A percentile compares a stretch with the other conserved stretches of the same genome.
Evolutionary conservation across 2,329 filamentous ascomycete genomes (phyloP).

Genomic region (Colletotrichum camelliae): DNA sequence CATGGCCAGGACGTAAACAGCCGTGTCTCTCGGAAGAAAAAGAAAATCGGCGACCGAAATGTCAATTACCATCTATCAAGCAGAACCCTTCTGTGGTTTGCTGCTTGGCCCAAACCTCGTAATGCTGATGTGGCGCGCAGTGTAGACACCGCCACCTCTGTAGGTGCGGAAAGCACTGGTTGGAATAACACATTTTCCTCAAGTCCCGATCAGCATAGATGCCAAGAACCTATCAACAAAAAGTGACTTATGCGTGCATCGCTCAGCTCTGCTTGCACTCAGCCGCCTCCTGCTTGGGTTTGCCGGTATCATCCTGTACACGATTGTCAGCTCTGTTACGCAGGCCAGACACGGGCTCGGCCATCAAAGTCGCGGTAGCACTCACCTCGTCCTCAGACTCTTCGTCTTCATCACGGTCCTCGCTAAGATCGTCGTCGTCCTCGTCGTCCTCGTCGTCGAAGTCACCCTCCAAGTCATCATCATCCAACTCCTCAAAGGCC

Average conservation of each 20-base stretch:
- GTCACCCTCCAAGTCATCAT: slow-evolving; percentile 80
- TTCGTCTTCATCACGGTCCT: slow-evolving; percentile 83
- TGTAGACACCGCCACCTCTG: background rate
- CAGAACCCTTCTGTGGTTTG: background rate
- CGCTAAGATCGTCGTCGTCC: slow-evolving; percentile 85
- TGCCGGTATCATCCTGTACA: slow-evolving; percentile 78
- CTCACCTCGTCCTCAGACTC: slow-evolving; percentile 80
- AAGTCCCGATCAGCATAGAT: background rate
- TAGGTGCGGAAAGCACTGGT: background rate
- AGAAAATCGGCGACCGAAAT: slow-evolving; percentile 1
- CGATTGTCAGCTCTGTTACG: slow-evolving; percentile 16
- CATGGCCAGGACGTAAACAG: slow-evolving; percentile 10
- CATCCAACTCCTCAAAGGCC: slow-evolving; percentile 90
- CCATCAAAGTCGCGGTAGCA: slow-evolving; percentile 3
- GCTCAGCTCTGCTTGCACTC: slow-evolving; percentile 94
- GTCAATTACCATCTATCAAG: slow-evolving; percentile 24
- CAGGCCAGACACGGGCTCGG: background rate
- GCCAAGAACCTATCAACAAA: slow-evolving; percentile 12
- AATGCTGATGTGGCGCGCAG: background rate
- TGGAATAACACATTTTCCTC: background rate
- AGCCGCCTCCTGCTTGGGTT: slow-evolving; percentile 91
- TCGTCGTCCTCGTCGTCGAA: slow-evolving; percentile 92
- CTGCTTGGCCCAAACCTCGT: background rate
- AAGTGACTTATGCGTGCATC: slow-evolving; percentile 41
- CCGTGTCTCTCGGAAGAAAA: slow-evolving; percentile 3